Evolutionary conservation across 306 rosid species (phyloP).

Genomic region (Vigna unguiculata): DNA sequence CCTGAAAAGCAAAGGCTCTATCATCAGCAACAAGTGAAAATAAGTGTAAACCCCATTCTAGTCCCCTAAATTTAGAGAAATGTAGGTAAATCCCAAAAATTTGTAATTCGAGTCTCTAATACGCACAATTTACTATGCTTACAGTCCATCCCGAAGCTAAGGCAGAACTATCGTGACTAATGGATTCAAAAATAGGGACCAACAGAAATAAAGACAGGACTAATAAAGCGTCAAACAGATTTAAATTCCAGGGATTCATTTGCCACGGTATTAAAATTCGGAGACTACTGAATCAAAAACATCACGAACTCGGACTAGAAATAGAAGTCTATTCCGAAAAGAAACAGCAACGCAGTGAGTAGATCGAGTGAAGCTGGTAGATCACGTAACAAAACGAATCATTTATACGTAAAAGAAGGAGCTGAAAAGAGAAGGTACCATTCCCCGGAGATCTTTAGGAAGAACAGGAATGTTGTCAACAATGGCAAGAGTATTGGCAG

Average conservation of each 20-base stretch:
- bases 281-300: neutral
- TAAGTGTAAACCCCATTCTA: neutral
- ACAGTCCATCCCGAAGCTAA: neutral
- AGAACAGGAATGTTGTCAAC: slow-evolving; percentile 68
- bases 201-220: neutral
- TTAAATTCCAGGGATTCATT: neutral
- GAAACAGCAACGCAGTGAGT: neutral
- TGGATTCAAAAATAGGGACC: too few relatives aligned
- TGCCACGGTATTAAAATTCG: neutral
- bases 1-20: slow-evolving; percentile 54
- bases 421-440: slow-evolving; percentile 50
- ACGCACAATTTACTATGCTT: neutral
- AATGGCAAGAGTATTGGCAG: slow-evolving; percentile 83
- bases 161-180: too few relatives aligned
- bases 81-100: neutral
- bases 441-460: slow-evolving; percentile 91
- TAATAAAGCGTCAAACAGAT: neutral
- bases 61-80: neutral
- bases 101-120: neutral
- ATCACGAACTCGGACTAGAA: neutral
- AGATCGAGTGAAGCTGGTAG: slow-evolving; percentile 11
- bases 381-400: neutral
- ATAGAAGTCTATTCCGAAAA: neutral
- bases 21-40: neutral
- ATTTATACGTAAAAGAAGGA: neutral